phyloP scores from a whole-genome alignment of 768 basidiomycete species.

The Lactifluus volemus region DNA sequence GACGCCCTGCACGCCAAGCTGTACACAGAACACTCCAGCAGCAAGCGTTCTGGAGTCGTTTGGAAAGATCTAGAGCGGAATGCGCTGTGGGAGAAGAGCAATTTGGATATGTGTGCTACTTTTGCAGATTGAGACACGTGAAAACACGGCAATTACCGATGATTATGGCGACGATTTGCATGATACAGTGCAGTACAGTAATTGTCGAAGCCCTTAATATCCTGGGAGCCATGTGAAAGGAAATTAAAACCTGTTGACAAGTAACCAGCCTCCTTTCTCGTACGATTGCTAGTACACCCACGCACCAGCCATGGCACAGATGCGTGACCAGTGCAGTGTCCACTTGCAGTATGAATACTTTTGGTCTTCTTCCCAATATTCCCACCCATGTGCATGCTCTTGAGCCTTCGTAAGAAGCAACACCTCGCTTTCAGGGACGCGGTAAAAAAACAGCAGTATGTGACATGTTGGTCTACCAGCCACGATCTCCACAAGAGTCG shows the following conservation, averaged over 20 bases:
- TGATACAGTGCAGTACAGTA: slow-evolving; percentile 14
- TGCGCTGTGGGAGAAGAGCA: slow-evolving; percentile 21
- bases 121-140: slow-evolving; percentile 13
- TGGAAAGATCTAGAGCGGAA: slow-evolving; percentile 40
- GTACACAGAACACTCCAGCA: slow-evolving; percentile 40
- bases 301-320: slow-evolving; percentile 71
- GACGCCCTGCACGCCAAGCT: slow-evolving; percentile 39
- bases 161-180: slow-evolving; percentile 37
- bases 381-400: slow-evolving; percentile 34
- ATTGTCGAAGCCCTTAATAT: slow-evolving; percentile 28
- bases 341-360: slow-evolving; percentile 65
- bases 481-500: no score
- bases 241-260: slow-evolving; percentile 37
- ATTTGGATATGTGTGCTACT: slow-evolving; percentile 1
- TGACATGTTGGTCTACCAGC: no score
- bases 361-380: slow-evolving; percentile 44
- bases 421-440: slow-evolving; percentile 73
- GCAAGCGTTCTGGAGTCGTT: slow-evolving; percentile 31
- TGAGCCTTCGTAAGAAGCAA: slow-evolving; percentile 59
- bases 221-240: slow-evolving; percentile 42
- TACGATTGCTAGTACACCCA: background rate
- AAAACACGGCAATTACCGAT: slow-evolving; percentile 31
- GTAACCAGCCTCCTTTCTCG: background rate
- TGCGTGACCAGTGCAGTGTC: slow-evolving; percentile 65
- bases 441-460: slow-evolving; percentile 45